Conservation (phyloP, 345 rosid genomes). For the Bruguiera gymnorhiza region DNA sequence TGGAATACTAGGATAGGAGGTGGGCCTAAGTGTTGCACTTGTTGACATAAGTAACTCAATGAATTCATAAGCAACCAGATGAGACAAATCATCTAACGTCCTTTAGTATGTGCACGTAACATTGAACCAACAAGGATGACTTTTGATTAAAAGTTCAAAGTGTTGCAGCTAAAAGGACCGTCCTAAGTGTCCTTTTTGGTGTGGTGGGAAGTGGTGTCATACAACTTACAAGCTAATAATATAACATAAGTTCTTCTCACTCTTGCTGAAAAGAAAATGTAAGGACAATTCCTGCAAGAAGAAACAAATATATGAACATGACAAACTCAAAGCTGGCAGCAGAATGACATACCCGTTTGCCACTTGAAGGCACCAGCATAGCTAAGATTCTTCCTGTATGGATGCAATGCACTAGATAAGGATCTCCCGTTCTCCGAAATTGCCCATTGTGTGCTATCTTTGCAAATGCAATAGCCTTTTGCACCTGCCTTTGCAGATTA, state of each 20-base stretch:
- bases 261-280: neutral
- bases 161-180: neutral
- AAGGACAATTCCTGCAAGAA: neutral
- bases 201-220: neutral
- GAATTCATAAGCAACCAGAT: no score
- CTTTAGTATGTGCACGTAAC: no score
- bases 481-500: constrained; percentile 70
- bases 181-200: no score
- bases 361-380: constrained; percentile 59
- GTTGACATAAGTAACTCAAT: no score
- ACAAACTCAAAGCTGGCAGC: neutral
- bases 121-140: no score
- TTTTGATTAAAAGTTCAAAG: neutral
- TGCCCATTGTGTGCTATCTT: constrained; percentile 64
- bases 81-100: no score
- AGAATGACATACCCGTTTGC: constrained; percentile 41
- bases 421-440: constrained; percentile 65
- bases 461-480: constrained; percentile 65
- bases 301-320: neutral
- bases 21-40: no score
- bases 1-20: no score
- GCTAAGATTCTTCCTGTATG: constrained; percentile 68
- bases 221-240: neutral
- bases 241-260: neutral
- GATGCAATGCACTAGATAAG: constrained; percentile 63